These are phyloP conservation scores for Phalaenopsis equestris DNA, from an alignment of 106 monocot genomes.

Conservation along the genomic window DNA sequence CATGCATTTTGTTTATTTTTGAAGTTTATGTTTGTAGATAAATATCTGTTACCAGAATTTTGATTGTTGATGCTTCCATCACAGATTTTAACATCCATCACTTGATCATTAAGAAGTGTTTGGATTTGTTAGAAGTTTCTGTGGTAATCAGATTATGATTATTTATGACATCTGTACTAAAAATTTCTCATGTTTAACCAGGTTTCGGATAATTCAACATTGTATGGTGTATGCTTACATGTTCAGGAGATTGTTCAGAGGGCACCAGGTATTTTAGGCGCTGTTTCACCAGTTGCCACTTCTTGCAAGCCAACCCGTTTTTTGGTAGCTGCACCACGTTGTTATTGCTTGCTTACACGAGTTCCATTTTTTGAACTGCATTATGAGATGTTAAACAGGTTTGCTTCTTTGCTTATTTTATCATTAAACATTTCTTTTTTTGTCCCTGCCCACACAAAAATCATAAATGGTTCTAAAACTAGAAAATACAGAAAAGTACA, in stretches of 20 bases:
- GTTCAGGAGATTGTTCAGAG: slow-evolving; percentile 93
- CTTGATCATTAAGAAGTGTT: not conserved
- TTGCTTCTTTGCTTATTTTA: slow-evolving; percentile 18
- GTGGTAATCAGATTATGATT: not conserved
- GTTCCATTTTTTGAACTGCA: slow-evolving; percentile 98
- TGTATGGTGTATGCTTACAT: slow-evolving; percentile 90
- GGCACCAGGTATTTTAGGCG: slow-evolving; percentile 79
- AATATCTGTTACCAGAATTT: not conserved
- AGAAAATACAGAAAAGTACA: too few species aligned
- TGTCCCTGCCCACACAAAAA: not conserved
- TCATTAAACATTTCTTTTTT: slow-evolving; percentile 5
- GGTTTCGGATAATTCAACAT: slow-evolving; percentile 75
- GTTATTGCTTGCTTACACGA: slow-evolving; percentile 90
- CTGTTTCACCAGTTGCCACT: slow-evolving; percentile 36
- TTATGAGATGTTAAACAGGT: slow-evolving; percentile 99
- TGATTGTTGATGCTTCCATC: not conserved
- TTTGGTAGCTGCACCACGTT: slow-evolving; percentile 92
- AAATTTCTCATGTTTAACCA: slow-evolving; percentile 29
- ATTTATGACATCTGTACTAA: not conserved
- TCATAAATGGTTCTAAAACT: too few species aligned
- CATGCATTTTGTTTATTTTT: not conserved
- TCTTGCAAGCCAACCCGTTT: slow-evolving; percentile 56
- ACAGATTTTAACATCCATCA: not conserved
- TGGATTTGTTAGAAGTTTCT: not conserved
- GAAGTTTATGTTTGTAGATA: not conserved